Evolutionary conservation across 2,329 filamentous ascomycete species (phyloP), one percentile per base, ranked within the genome.

Genomic region (Penicillium sp.): DNA sequence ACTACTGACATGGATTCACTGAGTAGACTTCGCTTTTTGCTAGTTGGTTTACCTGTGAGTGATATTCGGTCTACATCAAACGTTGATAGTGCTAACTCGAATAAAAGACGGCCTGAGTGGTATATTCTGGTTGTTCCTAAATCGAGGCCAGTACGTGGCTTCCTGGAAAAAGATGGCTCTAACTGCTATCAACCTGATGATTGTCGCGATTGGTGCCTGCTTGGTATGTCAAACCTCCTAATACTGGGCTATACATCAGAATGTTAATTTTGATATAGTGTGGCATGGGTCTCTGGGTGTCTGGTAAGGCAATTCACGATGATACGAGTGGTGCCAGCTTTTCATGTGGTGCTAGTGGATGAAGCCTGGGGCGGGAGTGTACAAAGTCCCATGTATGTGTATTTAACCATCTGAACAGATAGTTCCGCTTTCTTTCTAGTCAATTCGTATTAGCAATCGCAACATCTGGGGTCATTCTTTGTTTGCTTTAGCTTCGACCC

Each of bases 1-100:
- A 7, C 4, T n/a, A 43, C 38, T 51, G 19, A 53, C 36, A 50
- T 51, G 5, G 41, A 16, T 58, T 75, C 68, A 9, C 70, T 10
- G 21, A 25, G 4, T 41, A 68, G 62, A 78, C 75, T 39, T 78
- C 85, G 0, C 71, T 87, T 3, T 87, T 88, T 58, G 83, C 81
- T 23, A 84, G 80, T 51, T 88, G 87, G 86, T 89, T 89, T 69
- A 85, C 82, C 38, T 81, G 60, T 65, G 47, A 56, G 61, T 58
- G 23, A 27, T 23, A 19, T 34, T 23, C 3, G 0, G 44, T 23
- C 1, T 1, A 7, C 5, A 25, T 2, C 4, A 16, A 2, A n/a
- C 3, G 2, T 27, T 5, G 10, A 19, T n/a, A 4, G 1, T 21
- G 13, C 47, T 60, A 10, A 60, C 25, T 1, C 5, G 5, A 1